Evolutionary conservation across 208 protist species (phyloP).

Genomic region (Leishmania lainsoni): DNA sequence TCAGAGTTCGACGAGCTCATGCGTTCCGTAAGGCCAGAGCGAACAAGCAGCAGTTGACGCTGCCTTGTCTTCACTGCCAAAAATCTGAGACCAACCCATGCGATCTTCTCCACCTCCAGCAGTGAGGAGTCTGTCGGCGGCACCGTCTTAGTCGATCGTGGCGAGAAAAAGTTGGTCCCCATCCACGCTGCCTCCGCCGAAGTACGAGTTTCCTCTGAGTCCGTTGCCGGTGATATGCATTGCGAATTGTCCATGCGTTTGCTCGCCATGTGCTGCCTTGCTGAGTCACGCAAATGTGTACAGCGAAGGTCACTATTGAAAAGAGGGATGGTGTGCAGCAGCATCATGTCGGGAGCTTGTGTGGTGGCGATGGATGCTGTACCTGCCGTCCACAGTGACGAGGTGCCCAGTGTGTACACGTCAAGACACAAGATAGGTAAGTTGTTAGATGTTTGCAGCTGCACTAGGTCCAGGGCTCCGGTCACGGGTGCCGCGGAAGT

Average conservation of each 20-base stretch:
- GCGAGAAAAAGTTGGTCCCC: background rate
- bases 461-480: background rate
- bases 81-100: slow-evolving; percentile 18
- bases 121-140: background rate
- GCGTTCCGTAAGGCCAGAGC: slow-evolving; percentile 8
- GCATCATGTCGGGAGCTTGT: slow-evolving; percentile 32
- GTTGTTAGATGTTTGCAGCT: background rate
- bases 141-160: background rate
- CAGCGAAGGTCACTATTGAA: slow-evolving; percentile 1
- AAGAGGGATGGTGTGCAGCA: slow-evolving; percentile 17
- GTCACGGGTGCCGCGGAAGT: background rate
- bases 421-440: background rate
- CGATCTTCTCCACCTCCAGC: slow-evolving; percentile 5
- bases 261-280: background rate
- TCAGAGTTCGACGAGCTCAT: background rate
- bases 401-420: background rate
- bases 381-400: background rate
- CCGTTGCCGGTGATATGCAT: background rate
- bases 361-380: background rate
- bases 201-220: background rate
- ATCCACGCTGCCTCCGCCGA: background rate
- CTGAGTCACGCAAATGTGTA: background rate
- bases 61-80: slow-evolving; percentile 24
- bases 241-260: background rate
- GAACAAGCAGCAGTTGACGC: slow-evolving; percentile 22